These are phyloP conservation scores for Hemileccinum impolitum DNA, from an alignment of 768 basidiomycete genomes.

Conservation along the genomic window DNA sequence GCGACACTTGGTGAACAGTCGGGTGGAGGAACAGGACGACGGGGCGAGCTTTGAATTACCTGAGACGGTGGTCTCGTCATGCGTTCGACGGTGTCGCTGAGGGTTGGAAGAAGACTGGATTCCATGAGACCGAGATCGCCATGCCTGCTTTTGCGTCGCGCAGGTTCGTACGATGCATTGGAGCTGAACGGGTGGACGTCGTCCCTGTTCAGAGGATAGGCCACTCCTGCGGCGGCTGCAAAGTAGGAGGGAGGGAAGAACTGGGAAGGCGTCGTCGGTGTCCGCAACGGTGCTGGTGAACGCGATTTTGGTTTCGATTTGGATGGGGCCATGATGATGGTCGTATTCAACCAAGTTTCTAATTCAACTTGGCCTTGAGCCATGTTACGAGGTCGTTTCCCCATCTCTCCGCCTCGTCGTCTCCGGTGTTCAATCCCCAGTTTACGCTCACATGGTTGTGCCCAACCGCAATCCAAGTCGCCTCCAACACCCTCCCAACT, in stretches of 20 bases:
- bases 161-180: conserved; percentile 12
- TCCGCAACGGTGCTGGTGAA: conserved; percentile 37
- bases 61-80: conserved; percentile 61
- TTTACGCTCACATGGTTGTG: conserved; percentile 66
- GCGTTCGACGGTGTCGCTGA: conserved; percentile 68
- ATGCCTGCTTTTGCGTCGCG: conserved; percentile 39
- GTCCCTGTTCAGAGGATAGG: conserved; percentile 17
- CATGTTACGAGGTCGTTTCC: conserved; percentile 43
- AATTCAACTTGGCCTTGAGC: conserved; percentile 24
- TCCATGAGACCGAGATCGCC: conserved; percentile 59
- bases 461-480: conserved; percentile 39
- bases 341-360: conserved; percentile 12
- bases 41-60: conserved; percentile 11
- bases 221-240: conserved; percentile 46
- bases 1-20: conserved; percentile 5
- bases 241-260: conserved; percentile 57
- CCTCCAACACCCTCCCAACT: conserved; percentile 16
- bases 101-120: conserved; percentile 61
- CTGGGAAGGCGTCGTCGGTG: conserved; percentile 30
- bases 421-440: conserved; percentile 47
- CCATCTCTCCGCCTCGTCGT: conserved; percentile 63
- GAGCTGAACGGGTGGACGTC: conserved; percentile 13
- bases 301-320: conserved; percentile 38
- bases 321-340: conserved; percentile 7
- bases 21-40: background rate